Evolutionary conservation across 139 green algal genomes (phyloP).

Genomic region (Penium margaritaceum): DNA sequence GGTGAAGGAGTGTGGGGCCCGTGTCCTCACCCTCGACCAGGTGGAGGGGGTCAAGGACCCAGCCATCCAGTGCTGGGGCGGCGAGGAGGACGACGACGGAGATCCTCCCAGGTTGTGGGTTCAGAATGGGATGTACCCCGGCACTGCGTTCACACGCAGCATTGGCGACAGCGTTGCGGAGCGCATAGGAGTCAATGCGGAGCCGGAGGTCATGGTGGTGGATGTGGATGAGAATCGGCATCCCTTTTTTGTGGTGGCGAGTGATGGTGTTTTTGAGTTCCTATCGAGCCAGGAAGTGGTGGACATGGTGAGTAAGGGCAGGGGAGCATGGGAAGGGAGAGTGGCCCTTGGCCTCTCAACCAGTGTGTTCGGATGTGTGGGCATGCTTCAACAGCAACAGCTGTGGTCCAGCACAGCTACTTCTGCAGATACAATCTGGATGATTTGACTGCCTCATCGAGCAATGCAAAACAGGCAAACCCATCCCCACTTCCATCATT

Average conservation of each 20-base stretch:
- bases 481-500: too few species aligned
- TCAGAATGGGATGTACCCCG: conserved; percentile 73
- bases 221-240: conserved; percentile 51
- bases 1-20: conserved; percentile 70
- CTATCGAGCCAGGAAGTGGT: conserved; percentile 77
- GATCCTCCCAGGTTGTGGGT: conserved; percentile 87
- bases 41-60: conserved; percentile 51
- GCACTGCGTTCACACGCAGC: conserved; percentile 88
- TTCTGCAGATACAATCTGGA: too few species aligned
- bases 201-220: conserved; percentile 71
- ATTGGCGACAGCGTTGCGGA: conserved; percentile 85
- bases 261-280: conserved; percentile 94
- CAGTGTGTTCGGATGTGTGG: too few species aligned
- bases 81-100: conserved; percentile 72
- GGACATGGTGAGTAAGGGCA: conserved; percentile 62
- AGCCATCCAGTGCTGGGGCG: conserved; percentile 50
- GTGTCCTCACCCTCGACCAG: conserved; percentile 88
- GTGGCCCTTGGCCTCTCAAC: background rate
- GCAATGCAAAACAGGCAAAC: too few species aligned
- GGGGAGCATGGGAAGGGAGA: background rate
- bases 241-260: conserved; percentile 78
- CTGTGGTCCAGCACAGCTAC: too few species aligned
- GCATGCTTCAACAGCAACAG: too few species aligned
- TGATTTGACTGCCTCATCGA: too few species aligned
- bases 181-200: conserved; percentile 77